Evolutionary conservation across 805 yeast genomes (phyloP).

Genomic region (Jamesozyma rosinii): DNA sequence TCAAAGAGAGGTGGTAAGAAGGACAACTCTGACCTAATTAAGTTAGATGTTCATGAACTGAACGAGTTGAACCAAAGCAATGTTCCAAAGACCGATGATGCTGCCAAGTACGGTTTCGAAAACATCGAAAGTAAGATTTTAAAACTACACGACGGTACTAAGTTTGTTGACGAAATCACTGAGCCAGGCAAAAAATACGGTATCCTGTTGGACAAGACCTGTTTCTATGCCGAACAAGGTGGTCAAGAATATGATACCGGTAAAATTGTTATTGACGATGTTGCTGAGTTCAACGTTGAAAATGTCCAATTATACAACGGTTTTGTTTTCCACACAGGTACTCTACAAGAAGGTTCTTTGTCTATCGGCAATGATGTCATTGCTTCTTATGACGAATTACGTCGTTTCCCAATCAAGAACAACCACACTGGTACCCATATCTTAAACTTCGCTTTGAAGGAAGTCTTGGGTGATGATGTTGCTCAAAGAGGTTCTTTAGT

Average conservation of each 20-base stretch:
- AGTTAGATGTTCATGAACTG: conserved; percentile 85
- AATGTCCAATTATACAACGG: conserved; percentile 93
- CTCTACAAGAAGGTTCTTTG: conserved; percentile 64
- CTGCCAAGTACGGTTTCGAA: conserved; percentile 62
- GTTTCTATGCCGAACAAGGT: conserved; percentile 98
- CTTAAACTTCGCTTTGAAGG: conserved; percentile 78
- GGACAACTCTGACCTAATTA: conserved; percentile 50
- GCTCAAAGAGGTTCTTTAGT: conserved; percentile 97
- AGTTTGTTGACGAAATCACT: conserved; percentile 45
- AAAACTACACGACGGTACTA: conserved; percentile 59
- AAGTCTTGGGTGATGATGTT: conserved; percentile 75
- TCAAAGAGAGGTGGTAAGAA: conserved; percentile 78
- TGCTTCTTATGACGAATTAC: conserved; percentile 82
- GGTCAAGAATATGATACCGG: conserved; percentile 98
- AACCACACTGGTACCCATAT: conserved; percentile 98
- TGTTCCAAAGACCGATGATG: conserved; percentile 77
- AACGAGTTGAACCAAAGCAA: conserved; percentile 51
- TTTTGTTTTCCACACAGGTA: conserved; percentile 91
- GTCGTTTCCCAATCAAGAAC: conserved; percentile 94
- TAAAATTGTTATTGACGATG: conserved; percentile 78
- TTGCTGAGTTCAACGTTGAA: conserved; percentile 77
- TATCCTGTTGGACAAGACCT: conserved; percentile 76
- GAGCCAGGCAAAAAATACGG: conserved; percentile 56
- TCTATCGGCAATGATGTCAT: conserved; percentile 61
- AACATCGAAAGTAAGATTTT: conserved; percentile 61